A percentile compares a stretch with the other conserved stretches of the same genome.
Evolutionary conservation across 208 protist species (phyloP).

Genomic region (Acanthamoeba divionensis): DNA sequence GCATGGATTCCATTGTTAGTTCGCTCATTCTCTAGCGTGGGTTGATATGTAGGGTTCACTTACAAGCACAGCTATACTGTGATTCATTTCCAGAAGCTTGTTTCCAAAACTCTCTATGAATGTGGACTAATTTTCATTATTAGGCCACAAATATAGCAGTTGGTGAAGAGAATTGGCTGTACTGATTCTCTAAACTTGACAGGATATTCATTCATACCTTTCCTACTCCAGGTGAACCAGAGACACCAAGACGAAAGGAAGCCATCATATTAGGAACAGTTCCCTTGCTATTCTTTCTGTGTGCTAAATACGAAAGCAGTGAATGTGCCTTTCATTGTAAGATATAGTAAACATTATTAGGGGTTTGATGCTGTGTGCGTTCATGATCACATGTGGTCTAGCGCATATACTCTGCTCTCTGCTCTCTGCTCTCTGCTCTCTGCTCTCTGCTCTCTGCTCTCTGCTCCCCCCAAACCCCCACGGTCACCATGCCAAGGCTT

Average conservation of each 20-base stretch:
- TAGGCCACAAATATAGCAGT: background rate
- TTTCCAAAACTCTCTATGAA: constrained; percentile 88
- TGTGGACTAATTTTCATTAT: constrained; percentile 76
- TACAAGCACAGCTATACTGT: constrained; percentile 16
- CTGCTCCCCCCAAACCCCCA: too few relatives aligned
- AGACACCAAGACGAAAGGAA: constrained; percentile 88
- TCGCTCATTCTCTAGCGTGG: background rate
- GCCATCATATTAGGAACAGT: background rate
- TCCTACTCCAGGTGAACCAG: constrained; percentile 91
- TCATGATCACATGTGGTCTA: too few relatives aligned
- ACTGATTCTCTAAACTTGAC: background rate
- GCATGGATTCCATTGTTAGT: constrained; percentile 48
- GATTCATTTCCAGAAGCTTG: background rate
- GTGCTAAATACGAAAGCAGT: constrained; percentile 37
- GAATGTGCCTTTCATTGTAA: too few relatives aligned
- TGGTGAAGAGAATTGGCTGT: background rate
- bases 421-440: too few relatives aligned
- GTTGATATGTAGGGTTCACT: background rate
- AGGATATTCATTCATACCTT: constrained; percentile 60
- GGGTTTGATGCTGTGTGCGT: too few relatives aligned
- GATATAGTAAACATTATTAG: too few relatives aligned
- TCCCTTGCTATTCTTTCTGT: background rate
- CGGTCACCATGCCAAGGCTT: too few relatives aligned
- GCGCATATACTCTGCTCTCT: too few relatives aligned
- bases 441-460: too few relatives aligned